These are phyloP conservation scores for Globisporangium nodosum DNA, from an alignment of 352 stramenopile species.

Conservation along the genomic window DNA sequence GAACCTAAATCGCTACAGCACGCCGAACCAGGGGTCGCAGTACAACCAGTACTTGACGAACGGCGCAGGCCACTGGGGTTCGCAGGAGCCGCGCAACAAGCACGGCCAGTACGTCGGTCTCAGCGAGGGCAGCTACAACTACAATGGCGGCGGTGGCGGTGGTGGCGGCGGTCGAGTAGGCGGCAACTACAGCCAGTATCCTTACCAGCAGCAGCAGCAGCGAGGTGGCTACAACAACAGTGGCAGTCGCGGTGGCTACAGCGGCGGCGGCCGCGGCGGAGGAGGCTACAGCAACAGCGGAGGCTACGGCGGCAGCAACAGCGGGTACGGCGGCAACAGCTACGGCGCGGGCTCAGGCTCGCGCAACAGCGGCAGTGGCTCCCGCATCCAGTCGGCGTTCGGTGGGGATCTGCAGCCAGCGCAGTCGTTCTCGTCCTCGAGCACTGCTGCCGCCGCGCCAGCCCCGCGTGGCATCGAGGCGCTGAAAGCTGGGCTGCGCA, in stretches of 20 bases:
- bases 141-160: constrained; percentile 9
- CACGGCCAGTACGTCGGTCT: constrained; percentile 44
- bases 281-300: constrained; percentile 16
- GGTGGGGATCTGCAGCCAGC: constrained; percentile 42
- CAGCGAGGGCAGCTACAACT: constrained; percentile 18
- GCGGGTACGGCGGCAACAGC: constrained; percentile 24
- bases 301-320: constrained; percentile 11
- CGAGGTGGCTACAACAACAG: constrained; percentile 6
- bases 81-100: constrained; percentile 75
- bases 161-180: neutral
- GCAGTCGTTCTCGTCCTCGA: constrained; percentile 43
- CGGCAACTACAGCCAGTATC: constrained; percentile 21
- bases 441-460: constrained; percentile 23
- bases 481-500: constrained; percentile 74
- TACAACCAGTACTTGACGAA: constrained; percentile 80
- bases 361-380: constrained; percentile 18
- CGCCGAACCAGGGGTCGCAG: constrained; percentile 23
- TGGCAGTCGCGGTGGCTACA: constrained; percentile 12
- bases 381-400: constrained; percentile 62
- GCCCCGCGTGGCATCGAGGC: constrained; percentile 56
- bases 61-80: constrained; percentile 71
- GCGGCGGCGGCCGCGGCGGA: constrained; percentile 17
- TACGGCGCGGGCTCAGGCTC: constrained; percentile 7
- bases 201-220: constrained; percentile 9
- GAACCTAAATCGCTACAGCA: constrained; percentile 52